phyloP scores from a whole-genome alignment of 306 rosid species.

The Prosopis cineraria region DNA sequence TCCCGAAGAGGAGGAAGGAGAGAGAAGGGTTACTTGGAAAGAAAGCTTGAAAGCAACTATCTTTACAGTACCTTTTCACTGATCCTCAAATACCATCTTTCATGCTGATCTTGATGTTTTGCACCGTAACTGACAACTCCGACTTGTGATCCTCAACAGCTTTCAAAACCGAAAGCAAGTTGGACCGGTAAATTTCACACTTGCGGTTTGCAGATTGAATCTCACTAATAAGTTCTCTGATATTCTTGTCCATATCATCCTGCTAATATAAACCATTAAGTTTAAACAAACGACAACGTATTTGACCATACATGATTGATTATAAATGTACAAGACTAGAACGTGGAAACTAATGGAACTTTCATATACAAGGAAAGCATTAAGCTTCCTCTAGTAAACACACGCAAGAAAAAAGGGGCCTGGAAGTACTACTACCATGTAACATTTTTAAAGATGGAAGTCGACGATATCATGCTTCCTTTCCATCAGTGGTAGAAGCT shows the following conservation, averaged over 20 bases:
- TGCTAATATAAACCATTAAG: slow-evolving; percentile 43
- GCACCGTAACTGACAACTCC: slow-evolving; percentile 89
- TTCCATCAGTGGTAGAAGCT: slow-evolving; percentile 21
- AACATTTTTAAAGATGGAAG: slow-evolving; percentile 14
- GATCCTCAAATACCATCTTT: slow-evolving; percentile 69
- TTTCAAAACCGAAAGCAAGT: slow-evolving; percentile 90
- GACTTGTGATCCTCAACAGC: slow-evolving; percentile 96
- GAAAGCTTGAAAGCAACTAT: no score
- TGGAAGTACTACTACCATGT: slow-evolving; percentile 6
- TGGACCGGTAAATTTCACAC: slow-evolving; percentile 93
- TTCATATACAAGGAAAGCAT: slow-evolving; percentile 8
- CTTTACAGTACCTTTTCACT: not conserved
- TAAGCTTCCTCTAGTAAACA: slow-evolving; percentile 31
- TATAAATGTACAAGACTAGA: slow-evolving; percentile 22
- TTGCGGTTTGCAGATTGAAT: slow-evolving; percentile 78
- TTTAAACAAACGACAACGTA: slow-evolving; percentile 23
- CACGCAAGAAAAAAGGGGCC: slow-evolving; percentile 26
- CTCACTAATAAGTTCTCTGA: slow-evolving; percentile 66
- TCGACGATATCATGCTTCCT: slow-evolving; percentile 25
- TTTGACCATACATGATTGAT: not conserved
- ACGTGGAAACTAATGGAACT: not conserved
- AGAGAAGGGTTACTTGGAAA: no score
- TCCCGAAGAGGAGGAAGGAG: not conserved
- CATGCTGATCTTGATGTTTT: slow-evolving; percentile 92
- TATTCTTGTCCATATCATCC: slow-evolving; percentile 89